A percentile compares a stretch with the other conserved stretches of the same genome.
These are phyloP conservation scores for Tritrichomonas foetus DNA, from an alignment of 208 protist genomes.

Conservation along the genomic window DNA sequence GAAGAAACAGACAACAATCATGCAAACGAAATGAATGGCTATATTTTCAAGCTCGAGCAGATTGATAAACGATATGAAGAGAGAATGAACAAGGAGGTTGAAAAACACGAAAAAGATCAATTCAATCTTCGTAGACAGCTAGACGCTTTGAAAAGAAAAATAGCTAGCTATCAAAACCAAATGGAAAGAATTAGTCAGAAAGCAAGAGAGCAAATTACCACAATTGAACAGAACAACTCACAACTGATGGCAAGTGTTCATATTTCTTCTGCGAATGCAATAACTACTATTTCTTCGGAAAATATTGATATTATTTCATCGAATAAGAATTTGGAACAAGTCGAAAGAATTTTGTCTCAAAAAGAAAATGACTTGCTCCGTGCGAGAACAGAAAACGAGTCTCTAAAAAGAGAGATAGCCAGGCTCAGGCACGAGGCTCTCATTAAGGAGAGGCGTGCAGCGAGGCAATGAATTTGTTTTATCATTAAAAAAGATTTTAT, in stretches of 20 bases:
- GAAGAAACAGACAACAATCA: background rate
- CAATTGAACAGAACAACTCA: too few relatives aligned
- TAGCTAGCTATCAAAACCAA: background rate
- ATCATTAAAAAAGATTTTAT: too few relatives aligned
- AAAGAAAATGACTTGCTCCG: background rate
- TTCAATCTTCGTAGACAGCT: background rate
- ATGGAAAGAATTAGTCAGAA: background rate
- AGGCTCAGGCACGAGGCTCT: background rate
- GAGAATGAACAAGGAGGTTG: background rate
- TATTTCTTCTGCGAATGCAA: too few relatives aligned
- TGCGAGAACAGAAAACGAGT: background rate
- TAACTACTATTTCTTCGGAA: too few relatives aligned
- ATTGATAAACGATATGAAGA: background rate
- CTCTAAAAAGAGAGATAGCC: background rate
- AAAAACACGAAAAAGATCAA: background rate
- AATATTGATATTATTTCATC: too few relatives aligned
- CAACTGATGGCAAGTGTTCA: too few relatives aligned
- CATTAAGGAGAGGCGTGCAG: too few relatives aligned
- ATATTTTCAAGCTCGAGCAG: background rate
- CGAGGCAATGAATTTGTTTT: too few relatives aligned
- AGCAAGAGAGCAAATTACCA: too few relatives aligned
- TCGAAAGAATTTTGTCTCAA: background rate
- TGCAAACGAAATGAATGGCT: background rate
- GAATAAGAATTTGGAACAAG: background rate
- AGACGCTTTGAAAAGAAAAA: background rate